Evolutionary conservation across 192 early-diverging fungal genomes (phyloP).

Genomic region (Podila horticola): DNA sequence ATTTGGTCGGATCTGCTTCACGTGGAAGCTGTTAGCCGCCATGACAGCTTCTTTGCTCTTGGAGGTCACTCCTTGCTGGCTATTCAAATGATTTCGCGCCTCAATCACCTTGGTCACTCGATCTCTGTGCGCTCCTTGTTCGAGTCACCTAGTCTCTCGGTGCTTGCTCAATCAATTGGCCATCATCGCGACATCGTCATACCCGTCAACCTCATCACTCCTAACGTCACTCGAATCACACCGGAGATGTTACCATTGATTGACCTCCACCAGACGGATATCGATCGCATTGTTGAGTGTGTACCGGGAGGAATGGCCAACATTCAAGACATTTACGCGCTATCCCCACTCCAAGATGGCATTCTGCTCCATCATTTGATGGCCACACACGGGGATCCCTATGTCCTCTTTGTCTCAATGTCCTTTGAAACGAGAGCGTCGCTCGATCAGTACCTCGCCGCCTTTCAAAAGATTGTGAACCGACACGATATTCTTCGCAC

Average conservation of each 20-base stretch:
- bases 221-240: background rate
- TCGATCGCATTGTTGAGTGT: background rate
- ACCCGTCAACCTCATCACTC: no score
- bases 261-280: background rate
- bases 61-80: constrained; percentile 18
- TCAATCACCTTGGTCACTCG: background rate
- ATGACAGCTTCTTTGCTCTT: constrained; percentile 15
- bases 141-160: background rate
- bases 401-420: background rate
- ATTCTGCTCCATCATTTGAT: constrained; percentile 16
- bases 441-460: constrained; percentile 1
- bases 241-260: constrained; percentile 16
- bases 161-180: background rate
- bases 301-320: constrained; percentile 7
- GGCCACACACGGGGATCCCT: background rate
- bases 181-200: background rate
- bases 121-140: background rate
- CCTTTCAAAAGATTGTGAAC: constrained; percentile 11
- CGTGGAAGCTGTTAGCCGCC: background rate
- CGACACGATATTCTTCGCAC: constrained; percentile 14
- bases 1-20: background rate
- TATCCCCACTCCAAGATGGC: constrained; percentile 8
- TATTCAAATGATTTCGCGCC: background rate
- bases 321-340: constrained; percentile 8
- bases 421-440: background rate